Evolutionary conservation across 2,329 filamentous ascomycete species (phyloP).

Genomic region (Xenoacremonium recifei): DNA sequence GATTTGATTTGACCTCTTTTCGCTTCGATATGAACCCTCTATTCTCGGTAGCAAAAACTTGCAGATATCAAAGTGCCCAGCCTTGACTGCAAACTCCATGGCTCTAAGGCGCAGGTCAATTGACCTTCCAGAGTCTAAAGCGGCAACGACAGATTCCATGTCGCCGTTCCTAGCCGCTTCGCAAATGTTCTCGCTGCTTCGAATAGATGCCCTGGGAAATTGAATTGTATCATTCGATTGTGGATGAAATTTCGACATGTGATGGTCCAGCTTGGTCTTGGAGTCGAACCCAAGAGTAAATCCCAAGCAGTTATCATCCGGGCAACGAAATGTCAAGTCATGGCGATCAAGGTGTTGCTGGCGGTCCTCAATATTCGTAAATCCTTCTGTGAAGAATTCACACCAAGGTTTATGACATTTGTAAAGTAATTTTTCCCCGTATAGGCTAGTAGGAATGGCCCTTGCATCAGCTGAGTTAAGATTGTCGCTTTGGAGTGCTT

Average conservation of each 20-base stretch:
- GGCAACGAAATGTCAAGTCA: constrained; percentile 8
- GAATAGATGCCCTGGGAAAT: neutral
- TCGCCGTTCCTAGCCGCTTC: neutral
- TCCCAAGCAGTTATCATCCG: neutral
- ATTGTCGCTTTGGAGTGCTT: neutral
- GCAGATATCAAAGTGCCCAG: neutral
- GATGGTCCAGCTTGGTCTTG: neutral
- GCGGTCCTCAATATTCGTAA: constrained; percentile 1
- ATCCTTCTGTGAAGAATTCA: constrained; percentile 5
- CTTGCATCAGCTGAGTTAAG: neutral
- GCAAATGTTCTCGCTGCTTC: neutral
- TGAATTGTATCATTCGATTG: neutral
- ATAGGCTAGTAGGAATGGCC: neutral
- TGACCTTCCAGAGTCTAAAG: neutral
- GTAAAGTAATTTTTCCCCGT: neutral
- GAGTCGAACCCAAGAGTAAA: constrained; percentile 5
- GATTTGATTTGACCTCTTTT: neutral
- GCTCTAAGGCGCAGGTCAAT: neutral
- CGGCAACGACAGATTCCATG: neutral
- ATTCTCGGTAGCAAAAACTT: no score
- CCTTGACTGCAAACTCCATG: neutral
- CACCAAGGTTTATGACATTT: constrained; percentile 15
- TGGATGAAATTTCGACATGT: neutral
- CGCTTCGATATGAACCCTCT: no score
- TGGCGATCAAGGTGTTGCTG: constrained; percentile 5